phyloP scores from a whole-genome alignment of 352 stramenopile species.

The Globisporangium cederbergense region DNA sequence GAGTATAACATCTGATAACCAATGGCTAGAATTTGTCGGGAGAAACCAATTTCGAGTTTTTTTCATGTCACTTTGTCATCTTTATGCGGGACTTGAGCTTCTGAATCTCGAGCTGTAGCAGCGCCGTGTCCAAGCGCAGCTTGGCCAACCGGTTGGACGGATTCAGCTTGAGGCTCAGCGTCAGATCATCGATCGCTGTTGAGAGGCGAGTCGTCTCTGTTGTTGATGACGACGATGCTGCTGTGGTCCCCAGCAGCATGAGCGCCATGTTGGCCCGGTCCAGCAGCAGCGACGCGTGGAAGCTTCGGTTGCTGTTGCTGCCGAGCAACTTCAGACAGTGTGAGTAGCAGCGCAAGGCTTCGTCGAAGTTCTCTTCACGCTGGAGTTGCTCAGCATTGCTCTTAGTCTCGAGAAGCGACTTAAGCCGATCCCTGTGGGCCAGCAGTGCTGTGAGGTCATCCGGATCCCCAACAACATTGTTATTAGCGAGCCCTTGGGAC shows the following conservation, averaged over 20 bases:
- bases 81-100: slow-evolving; percentile 2
- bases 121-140: slow-evolving; percentile 14
- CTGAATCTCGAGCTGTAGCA: slow-evolving; percentile 19
- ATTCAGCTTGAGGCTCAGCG: slow-evolving; percentile 11
- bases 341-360: slow-evolving; percentile 20
- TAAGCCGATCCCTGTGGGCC: slow-evolving; percentile 15
- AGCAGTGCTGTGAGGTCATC: slow-evolving; percentile 4
- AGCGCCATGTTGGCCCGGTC: slow-evolving; percentile 21
- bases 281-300: slow-evolving; percentile 22
- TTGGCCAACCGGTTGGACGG: slow-evolving; percentile 6
- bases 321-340: slow-evolving; percentile 22
- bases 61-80: not conserved
- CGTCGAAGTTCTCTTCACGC: slow-evolving; percentile 10
- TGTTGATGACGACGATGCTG: not conserved
- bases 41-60: not conserved
- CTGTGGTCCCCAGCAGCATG: not conserved
- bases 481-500: not conserved
- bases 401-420: slow-evolving; percentile 17
- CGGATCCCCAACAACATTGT: not conserved
- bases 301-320: slow-evolving; percentile 13
- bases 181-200: slow-evolving; percentile 8
- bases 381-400: slow-evolving; percentile 21
- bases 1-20: not conserved
- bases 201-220: not conserved
- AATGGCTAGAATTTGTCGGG: not conserved